Base-by-base conservation (phyloP, 2,329 filamentous ascomycete species). In the Fusarium anguioides region DNA sequence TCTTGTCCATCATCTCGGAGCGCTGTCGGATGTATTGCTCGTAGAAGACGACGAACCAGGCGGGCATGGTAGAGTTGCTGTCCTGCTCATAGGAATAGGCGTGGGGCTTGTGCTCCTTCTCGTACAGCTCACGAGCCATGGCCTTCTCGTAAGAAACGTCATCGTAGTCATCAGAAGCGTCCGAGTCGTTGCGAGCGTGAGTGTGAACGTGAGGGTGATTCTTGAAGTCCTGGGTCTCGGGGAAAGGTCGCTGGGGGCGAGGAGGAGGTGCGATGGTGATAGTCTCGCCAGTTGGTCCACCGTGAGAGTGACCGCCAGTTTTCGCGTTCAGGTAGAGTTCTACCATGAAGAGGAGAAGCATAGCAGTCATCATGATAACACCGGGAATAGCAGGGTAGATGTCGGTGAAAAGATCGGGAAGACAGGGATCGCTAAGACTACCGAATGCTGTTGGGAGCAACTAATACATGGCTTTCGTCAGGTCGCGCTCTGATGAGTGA, bases 341-440 rank as follows among this genome's bases (percentile, higher is more conserved):
- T 29, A 89, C 79, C n/a, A 83, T 77, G 71, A 91, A 91, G 5
- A 91, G 79, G 18, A 81, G 74, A 72, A 89, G 89, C 65, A 89
- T 82, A 20, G 87, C 83, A 0, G 64, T 81, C 86, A 89, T 89
- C 86, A 89, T 89, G 75, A 89, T 89, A 24, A 88, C 86, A 70
- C 87, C 87, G 4, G 87, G 86, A 71, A 89, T 81, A 24, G 87
- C 84, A 8, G 87, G 86, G 72, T 89, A 89, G 47, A 87, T 74
- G 0, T 84, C 81, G 27, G 82, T 86, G 74, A 88, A 89, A 8
- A 89, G 77, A 58, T 86, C 82, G 8, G 87, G 87, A 8, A 89
- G 83, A 70, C 87, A 86, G 15, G 83, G 83, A 64, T 86, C 78
- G 31, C 76, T 79, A 27, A 86, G 77, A 61, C 79, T 85, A 46